Conservation (phyloP, 2,329 filamentous ascomycete genomes). For the Fusarium nurragi region DNA sequence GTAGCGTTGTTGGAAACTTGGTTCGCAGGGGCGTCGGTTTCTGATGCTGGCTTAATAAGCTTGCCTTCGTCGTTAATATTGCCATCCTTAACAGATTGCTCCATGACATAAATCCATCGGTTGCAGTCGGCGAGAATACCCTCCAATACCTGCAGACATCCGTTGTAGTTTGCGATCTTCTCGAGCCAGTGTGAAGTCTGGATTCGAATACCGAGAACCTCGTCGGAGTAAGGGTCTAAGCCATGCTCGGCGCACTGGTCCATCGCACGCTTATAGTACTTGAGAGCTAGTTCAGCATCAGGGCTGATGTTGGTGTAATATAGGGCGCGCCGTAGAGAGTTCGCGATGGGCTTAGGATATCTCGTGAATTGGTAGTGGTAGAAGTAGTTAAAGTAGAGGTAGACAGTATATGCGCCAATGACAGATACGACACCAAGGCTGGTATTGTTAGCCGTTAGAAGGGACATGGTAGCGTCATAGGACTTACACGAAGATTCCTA, state of each 20-base stretch:
- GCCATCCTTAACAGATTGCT: slow-evolving; percentile 59
- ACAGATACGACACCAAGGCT: slow-evolving; percentile 46
- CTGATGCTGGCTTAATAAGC: slow-evolving; percentile 36
- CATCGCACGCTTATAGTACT: slow-evolving; percentile 84
- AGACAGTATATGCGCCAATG: slow-evolving; percentile 47
- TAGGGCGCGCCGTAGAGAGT: slow-evolving; percentile 82
- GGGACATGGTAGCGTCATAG: not conserved
- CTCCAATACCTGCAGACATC: slow-evolving; percentile 81
- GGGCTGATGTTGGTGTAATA: slow-evolving; percentile 84
- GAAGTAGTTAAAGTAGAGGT: slow-evolving; percentile 64
- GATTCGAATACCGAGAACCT: slow-evolving; percentile 89
- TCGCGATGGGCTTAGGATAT: slow-evolving; percentile 76
- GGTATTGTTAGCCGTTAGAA: not conserved
- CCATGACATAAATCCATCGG: slow-evolving; percentile 67
- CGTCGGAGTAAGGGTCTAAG: slow-evolving; percentile 90
- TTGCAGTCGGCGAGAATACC: slow-evolving; percentile 75
- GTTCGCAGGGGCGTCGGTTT: slow-evolving; percentile 15
- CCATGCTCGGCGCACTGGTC: slow-evolving; percentile 75
- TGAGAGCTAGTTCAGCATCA: slow-evolving; percentile 79
- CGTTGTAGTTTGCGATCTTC: slow-evolving; percentile 73
- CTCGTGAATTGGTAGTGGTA: slow-evolving; percentile 64
- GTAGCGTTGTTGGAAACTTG: not conserved
- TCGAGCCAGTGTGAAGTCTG: slow-evolving; percentile 83
- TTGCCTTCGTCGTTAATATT: slow-evolving; percentile 54
- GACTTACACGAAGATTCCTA: slow-evolving; percentile 48